Evolutionary conservation across 2,329 filamentous ascomycete genomes (phyloP), one percentile per base, ranked within the genome.

Genomic region (Ploettnerulaceae sp.): DNA sequence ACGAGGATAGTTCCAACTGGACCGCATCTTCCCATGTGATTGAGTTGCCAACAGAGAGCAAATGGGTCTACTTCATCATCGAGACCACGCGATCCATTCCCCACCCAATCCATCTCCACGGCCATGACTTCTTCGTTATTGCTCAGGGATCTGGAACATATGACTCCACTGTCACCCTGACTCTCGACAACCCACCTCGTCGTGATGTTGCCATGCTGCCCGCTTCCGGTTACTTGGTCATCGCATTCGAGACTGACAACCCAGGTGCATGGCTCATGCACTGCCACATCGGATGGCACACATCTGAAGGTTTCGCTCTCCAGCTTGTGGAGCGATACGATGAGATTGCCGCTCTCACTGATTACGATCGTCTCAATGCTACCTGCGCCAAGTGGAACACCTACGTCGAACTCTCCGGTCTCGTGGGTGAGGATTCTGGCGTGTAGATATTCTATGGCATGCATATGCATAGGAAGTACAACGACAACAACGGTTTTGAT

Each of bases 131-230:
- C 59, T 69, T 66, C 49, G 57, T 74, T 14, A 52, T 75, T 6
- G 65, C 31, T 53, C 75, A 51, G 72, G 76, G 1, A 44, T 60
- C 2, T 71, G 74, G 3, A 51, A 75, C 58, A 4, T 60, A 54
- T 22, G 29, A 38, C 47, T 54, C 18, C 45, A 59, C 68, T 34
- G 56, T 57, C 58, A 26, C 47, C 55, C 17, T 57, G 12, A 47
- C 38, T 2, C 59, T 42, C 40, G 57, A 11, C 57, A 76, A 76
- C 56, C 72, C 74, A 0, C 67, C 71, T 21, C 69, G 76, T 4
- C 66, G 76, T 17, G 75, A 79, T 56, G 70, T 71, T 1, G 72
- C 72, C 7, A 69, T 75, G 58, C 62, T 78, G 8, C 60, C 60
- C 20, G 42, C 44, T 7, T 29, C 44, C 3, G 60, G 60, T 2